These are phyloP conservation scores for Quercus agrifolia DNA, from an alignment of 306 rosid genomes.

Conservation along the genomic window DNA sequence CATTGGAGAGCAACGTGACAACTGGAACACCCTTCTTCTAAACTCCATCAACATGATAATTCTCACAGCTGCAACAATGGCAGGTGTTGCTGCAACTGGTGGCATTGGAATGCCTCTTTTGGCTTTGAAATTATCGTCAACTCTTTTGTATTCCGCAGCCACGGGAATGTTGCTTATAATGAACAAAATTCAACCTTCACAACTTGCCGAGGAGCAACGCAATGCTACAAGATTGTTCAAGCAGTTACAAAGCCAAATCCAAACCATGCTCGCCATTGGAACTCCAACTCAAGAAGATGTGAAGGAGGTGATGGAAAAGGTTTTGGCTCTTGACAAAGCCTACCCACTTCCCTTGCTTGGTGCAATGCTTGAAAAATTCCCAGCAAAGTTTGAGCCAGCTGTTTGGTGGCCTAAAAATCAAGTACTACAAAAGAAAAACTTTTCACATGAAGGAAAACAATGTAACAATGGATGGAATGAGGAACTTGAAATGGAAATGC, in stretches of 20 bases:
- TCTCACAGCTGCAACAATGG: conserved; percentile 62
- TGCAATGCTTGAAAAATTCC: conserved; percentile 75
- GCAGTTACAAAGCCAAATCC: conserved; percentile 39
- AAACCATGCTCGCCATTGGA: conserved; percentile 31
- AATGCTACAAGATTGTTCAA: conserved; percentile 64
- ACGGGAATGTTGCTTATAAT: conserved; percentile 53
- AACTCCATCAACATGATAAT: conserved; percentile 79
- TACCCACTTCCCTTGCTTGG: conserved; percentile 82
- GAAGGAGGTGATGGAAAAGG: conserved; percentile 39
- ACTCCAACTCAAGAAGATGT: conserved; percentile 41
- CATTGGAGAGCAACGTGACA: conserved; percentile 57
- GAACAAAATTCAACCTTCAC: conserved; percentile 83
- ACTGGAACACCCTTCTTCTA: conserved; percentile 63
- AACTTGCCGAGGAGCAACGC: conserved; percentile 79
- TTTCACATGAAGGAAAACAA: background rate
- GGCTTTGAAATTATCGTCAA: conserved; percentile 53
- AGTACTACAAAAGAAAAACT: background rate
- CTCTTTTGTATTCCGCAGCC: conserved; percentile 58
- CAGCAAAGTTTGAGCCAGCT: conserved; percentile 53
- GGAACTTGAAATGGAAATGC: conserved; percentile 50
- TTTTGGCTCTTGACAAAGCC: conserved; percentile 69
- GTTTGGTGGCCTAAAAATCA: conserved; percentile 68
- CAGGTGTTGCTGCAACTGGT: conserved; percentile 39
- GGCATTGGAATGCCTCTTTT: conserved; percentile 28
- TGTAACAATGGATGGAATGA: conserved; percentile 55